A percentile compares a stretch with the other conserved stretches of the same genome.
phyloP scores from a whole-genome alignment of 2,329 filamentous ascomycete species.

The Teratosphaeria epicoccoides region DNA sequence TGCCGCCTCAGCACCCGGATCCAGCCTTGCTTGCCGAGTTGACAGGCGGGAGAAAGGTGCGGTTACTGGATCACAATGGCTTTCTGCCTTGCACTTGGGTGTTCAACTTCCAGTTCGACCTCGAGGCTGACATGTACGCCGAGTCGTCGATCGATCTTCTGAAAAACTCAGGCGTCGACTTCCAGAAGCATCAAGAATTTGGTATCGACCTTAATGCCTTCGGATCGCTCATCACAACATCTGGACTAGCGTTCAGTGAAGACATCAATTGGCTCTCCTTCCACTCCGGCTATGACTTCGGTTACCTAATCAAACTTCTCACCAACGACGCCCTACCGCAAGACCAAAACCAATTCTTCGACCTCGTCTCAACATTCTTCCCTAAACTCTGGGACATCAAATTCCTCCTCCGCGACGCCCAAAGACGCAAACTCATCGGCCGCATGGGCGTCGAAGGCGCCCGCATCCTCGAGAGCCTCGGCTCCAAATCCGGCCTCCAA shows the following conservation, averaged over 20 bases:
- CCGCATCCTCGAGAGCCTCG: slow-evolving; percentile 73
- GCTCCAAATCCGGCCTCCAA: slow-evolving; percentile 83
- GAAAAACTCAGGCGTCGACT: slow-evolving; percentile 85
- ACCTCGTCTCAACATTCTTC: slow-evolving; percentile 84
- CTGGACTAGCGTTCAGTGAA: slow-evolving; percentile 76
- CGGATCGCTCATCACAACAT: slow-evolving; percentile 79
- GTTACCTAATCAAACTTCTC: slow-evolving; percentile 90
- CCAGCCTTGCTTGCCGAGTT: slow-evolving; percentile 34
- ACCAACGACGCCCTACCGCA: slow-evolving; percentile 72
- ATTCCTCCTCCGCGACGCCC: slow-evolving; percentile 84
- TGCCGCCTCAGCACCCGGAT: slow-evolving; percentile 60
- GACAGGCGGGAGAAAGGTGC: slow-evolving; percentile 8
- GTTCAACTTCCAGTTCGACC: slow-evolving; percentile 96
- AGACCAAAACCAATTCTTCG: slow-evolving; percentile 81
- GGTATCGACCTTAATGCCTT: slow-evolving; percentile 88
- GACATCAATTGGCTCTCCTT: slow-evolving; percentile 95
- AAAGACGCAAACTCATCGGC: slow-evolving; percentile 35
- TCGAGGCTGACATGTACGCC: slow-evolving; percentile 95
- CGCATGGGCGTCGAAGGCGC: slow-evolving; percentile 50
- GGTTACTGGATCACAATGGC: background rate
- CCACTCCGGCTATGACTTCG: slow-evolving; percentile 96
- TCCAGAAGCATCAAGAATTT: slow-evolving; percentile 68
- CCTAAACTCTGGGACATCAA: slow-evolving; percentile 93
- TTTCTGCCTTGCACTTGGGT: slow-evolving; percentile 79
- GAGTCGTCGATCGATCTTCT: slow-evolving; percentile 88